These are phyloP conservation scores for Beauveria pseudobassiana DNA, from an alignment of 2,329 filamentous ascomycete genomes.

Conservation along the genomic window DNA sequence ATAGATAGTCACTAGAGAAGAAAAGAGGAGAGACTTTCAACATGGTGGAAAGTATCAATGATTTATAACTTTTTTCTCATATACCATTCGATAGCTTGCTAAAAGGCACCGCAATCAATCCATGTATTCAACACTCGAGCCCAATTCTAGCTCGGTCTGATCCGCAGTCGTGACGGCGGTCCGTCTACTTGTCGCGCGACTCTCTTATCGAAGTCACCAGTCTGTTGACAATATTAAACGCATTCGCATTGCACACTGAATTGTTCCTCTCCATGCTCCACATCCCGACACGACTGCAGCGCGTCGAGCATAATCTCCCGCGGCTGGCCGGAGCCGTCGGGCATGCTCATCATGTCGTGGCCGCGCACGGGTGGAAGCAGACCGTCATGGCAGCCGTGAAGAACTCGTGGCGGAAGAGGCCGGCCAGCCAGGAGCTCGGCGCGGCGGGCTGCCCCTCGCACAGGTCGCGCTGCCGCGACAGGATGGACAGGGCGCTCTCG, in stretches of 20 bases:
- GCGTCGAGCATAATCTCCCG: constrained; percentile 13
- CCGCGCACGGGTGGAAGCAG: constrained; percentile 10
- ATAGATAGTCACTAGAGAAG: background rate
- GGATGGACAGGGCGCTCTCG: constrained; percentile 10
- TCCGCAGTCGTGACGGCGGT: no score
- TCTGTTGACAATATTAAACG: constrained; percentile 10
- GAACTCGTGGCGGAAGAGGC: constrained; percentile 12
- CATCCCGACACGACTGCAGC: constrained; percentile 13
- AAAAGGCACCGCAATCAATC: no score
- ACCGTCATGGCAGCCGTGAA: constrained; percentile 13
- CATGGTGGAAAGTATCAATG: background rate
- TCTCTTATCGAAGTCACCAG: constrained; percentile 7
- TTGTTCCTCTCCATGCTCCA: constrained; percentile 11
- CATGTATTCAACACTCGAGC: no score
- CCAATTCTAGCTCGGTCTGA: no score
- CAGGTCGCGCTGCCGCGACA: constrained; percentile 10
- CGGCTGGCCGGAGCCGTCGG: constrained; percentile 2
- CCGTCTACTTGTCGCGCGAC: background rate
- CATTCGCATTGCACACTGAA: constrained; percentile 12
- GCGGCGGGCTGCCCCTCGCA: constrained; percentile 2
- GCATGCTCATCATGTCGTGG: constrained; percentile 1
- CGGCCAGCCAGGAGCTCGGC: constrained; percentile 7
- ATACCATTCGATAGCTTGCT: no score
- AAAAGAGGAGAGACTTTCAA: background rate
- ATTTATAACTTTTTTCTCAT: background rate